Base-by-base conservation (phyloP, 768 basidiomycete genomes). In the Imleria badia region DNA sequence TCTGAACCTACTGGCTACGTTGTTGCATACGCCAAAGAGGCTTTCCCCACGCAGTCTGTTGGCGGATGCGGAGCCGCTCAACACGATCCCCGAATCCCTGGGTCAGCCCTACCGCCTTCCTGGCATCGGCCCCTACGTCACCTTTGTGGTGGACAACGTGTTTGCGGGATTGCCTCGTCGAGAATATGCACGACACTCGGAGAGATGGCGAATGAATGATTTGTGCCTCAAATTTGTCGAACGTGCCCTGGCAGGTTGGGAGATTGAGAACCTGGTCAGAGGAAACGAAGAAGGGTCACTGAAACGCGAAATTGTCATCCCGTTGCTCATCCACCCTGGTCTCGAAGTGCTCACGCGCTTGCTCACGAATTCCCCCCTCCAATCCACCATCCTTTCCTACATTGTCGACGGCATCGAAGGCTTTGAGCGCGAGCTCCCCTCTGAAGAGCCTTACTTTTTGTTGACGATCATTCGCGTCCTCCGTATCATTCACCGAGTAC, bases 61-160 rank as follows among this genome's bases (percentile, higher is more conserved):
- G 15, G 66, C 78, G 33, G 85, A 87, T 48, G 71, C 77, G 8
- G 84, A 84, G 46, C 72, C 86, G 2, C 69, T 85, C 46, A 84
- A 87, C 66, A 89, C 92, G 22, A 83, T 94, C 43, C 90, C 93
- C 2, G 87, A 95, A 52, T 76, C 75, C 39, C 74, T 95, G 6
- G 94, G 94, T 0, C 85, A 89, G 43, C 86, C 89, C 8, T 87
- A 92, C 60, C 83, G 94, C 20, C 70, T 85, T 15, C 86, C 89
- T 1, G 94, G 94, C 1, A 83, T 95, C 51, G 83, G 77, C 0
- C 92, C 94, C 0, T 96, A 90, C 71, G 78, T 86, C 12, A 75
- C 80, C n/a, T 98, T 96, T 66, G 88, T 95, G 51, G 73, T 96
- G 56, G 94, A 98, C 62, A 90, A 89, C 44, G 91, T 98, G 3